Evolutionary conservation across 2,329 filamentous ascomycete species (phyloP).

Genomic region (Cryphonectria nitschkei): DNA sequence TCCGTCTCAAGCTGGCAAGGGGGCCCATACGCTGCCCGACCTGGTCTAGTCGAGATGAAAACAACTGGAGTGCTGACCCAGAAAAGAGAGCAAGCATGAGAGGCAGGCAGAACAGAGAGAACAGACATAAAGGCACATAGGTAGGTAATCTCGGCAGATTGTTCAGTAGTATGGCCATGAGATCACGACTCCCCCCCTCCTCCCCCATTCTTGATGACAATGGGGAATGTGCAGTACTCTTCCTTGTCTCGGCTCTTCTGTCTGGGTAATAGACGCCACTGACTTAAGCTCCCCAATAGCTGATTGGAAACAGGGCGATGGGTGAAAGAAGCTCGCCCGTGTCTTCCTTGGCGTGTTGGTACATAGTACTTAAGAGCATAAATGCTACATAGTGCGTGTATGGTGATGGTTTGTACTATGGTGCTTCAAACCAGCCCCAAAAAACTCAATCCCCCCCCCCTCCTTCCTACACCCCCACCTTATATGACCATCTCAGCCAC

Average conservation of each 20-base stretch:
- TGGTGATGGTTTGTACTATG: neutral
- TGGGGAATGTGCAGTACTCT: neutral
- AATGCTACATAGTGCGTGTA: neutral
- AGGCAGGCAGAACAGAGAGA: neutral
- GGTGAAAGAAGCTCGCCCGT: neutral
- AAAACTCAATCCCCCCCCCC: neutral
- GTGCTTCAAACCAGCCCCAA: neutral
- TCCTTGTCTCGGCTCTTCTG: constrained; percentile 11
- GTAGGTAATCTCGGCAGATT: constrained; percentile 3
- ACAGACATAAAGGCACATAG: neutral
- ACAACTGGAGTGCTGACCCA: neutral
- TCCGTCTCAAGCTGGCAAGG: neutral
- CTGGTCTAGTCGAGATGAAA: neutral
- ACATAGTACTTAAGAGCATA: neutral
- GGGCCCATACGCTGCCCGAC: neutral
- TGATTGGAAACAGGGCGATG: neutral
- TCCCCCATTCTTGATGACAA: neutral
- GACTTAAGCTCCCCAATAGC: neutral
- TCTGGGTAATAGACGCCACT: neutral
- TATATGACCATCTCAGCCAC: neutral
- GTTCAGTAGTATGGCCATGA: neutral
- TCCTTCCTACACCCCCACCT: neutral
- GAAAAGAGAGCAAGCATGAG: neutral
- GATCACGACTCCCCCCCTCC: neutral
- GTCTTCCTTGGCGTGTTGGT: neutral